phyloP scores from a whole-genome alignment of 2,329 filamentous ascomycete genomes.

The Pseudocercospora crystallina region DNA sequence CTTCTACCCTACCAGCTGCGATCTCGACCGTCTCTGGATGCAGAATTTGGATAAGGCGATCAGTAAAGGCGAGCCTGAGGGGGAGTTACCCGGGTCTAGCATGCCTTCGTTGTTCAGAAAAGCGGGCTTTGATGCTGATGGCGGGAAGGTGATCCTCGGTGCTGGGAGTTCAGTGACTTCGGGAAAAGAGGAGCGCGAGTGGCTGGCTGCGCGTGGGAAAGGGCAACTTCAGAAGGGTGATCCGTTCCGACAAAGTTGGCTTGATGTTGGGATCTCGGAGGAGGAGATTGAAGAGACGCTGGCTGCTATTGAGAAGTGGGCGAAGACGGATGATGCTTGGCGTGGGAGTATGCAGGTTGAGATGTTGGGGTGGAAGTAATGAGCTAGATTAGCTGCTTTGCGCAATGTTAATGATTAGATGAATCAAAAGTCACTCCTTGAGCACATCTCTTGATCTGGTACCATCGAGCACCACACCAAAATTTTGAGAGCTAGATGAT shows the following conservation, averaged over 20 bases:
- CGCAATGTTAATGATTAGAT: background rate
- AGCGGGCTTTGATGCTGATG: no score
- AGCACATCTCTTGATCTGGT: no score
- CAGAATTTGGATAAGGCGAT: no score
- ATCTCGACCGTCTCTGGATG: background rate
- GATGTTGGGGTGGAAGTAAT: conserved; percentile 45
- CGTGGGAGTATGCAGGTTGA: conserved; percentile 38
- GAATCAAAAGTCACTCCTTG: no score
- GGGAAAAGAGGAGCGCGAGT: conserved; percentile 11
- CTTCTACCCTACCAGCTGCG: background rate
- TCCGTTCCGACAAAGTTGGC: conserved; percentile 38
- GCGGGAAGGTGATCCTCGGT: background rate
- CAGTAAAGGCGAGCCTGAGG: no score
- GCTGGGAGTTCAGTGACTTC: background rate
- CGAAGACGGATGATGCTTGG: conserved; percentile 42
- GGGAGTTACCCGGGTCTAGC: no score
- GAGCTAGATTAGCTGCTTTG: background rate
- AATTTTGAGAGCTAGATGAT: no score
- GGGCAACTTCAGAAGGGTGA: conserved; percentile 36
- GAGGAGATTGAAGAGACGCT: conserved; percentile 39
- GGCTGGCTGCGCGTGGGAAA: conserved; percentile 28
- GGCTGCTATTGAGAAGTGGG: conserved; percentile 36
- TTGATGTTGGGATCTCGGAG: conserved; percentile 37
- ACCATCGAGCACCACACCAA: no score
- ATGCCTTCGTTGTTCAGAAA: no score